Evolutionary conservation across 768 basidiomycete species (phyloP).

Genomic region (Lactarius hengduanensis): DNA sequence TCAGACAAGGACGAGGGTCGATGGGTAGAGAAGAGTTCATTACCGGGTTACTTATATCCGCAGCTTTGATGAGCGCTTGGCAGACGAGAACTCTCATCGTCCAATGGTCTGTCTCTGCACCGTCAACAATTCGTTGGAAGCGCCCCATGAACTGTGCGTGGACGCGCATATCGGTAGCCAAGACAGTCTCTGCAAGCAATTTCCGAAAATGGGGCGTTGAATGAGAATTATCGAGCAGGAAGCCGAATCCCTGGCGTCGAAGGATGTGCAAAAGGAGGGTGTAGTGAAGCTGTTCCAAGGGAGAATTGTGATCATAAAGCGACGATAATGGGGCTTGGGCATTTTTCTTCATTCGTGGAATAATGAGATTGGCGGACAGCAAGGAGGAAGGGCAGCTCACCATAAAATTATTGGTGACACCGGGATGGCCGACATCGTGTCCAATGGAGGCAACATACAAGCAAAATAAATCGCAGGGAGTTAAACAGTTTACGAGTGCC

Average conservation of each 20-base stretch:
- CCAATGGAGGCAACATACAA: constrained; percentile 92
- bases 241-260: constrained; percentile 72
- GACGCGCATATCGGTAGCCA: constrained; percentile 94
- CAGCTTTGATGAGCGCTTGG: constrained; percentile 93
- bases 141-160: constrained; percentile 81
- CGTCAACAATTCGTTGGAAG: constrained; percentile 51
- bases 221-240: constrained; percentile 57
- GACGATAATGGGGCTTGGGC: constrained; percentile 85
- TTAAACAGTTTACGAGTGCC: constrained; percentile 40
- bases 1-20: constrained; percentile 4
- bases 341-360: constrained; percentile 65
- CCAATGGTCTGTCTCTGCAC: constrained; percentile 40
- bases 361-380: constrained; percentile 4
- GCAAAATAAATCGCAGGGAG: constrained; percentile 74
- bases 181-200: constrained; percentile 74
- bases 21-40: constrained; percentile 36
- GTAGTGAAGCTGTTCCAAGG: constrained; percentile 91
- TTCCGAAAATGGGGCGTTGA: constrained; percentile 58
- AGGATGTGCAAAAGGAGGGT: constrained; percentile 77
- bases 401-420: constrained; percentile 92
- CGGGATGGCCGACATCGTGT: constrained; percentile 97
- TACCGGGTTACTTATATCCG: constrained; percentile 98
- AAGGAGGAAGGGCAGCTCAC: constrained; percentile 44
- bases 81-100: constrained; percentile 66
- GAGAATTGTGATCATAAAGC: constrained; percentile 86